These are phyloP conservation scores for Fusarium subglutinans DNA, from an alignment of 2,329 filamentous ascomycete species.

Conservation along the genomic window DNA sequence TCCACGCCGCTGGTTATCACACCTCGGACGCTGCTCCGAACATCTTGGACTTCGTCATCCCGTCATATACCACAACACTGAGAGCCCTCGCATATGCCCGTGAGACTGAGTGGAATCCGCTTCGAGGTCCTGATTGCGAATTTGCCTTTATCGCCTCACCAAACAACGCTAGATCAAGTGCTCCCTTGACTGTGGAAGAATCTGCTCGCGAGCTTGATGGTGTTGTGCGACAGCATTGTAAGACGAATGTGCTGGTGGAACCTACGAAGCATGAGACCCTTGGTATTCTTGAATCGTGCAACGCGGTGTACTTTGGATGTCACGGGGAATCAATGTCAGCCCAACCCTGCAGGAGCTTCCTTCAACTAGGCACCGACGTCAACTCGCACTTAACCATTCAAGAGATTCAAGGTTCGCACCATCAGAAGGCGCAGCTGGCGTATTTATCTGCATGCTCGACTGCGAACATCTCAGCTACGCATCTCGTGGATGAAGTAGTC, in stretches of 20 bases:
- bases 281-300: too few relatives aligned
- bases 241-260: fast-evolving
- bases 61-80: fast-evolving
- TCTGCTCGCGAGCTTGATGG: too few relatives aligned
- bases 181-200: too few relatives aligned
- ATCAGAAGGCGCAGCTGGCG: not conserved
- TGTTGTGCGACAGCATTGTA: too few relatives aligned
- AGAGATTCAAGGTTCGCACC: too few relatives aligned
- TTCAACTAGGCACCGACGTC: too few relatives aligned
- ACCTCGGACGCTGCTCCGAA: fast-evolving
- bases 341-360: too few relatives aligned
- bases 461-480: fast-evolving
- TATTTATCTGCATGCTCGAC: fast-evolving
- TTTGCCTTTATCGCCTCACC: fast-evolving
- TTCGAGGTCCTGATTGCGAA: fast-evolving
- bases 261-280: too few relatives aligned
- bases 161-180: not conserved
- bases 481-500: fast-evolving
- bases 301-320: too few relatives aligned
- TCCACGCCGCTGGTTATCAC: not conserved
- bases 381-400: too few relatives aligned
- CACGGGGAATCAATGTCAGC: too few relatives aligned
- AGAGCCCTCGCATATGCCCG: not conserved
- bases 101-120: fast-evolving
- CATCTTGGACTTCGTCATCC: fast-evolving